Evolutionary conservation across 2,329 filamentous ascomycete genomes (phyloP), one percentile per base, ranked within the genome.

Genomic region (Onygenales sp.): DNA sequence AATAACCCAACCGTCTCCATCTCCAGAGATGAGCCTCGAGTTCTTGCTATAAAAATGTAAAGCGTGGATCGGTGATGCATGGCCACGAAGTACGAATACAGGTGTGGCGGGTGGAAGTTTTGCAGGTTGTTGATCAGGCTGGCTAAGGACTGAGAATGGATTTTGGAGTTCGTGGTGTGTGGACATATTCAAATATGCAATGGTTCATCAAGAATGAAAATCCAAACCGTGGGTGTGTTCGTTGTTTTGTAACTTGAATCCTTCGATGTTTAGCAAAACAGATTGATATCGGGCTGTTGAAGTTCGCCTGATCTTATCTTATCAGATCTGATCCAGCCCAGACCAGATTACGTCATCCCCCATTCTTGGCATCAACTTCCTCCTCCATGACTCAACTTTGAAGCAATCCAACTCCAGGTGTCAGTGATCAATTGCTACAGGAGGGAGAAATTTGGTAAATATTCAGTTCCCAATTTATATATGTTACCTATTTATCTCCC

Each of bases 1-100:
- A 6, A 95, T 80, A 36, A 95, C 77, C 78, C 86, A 96, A 55
- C 93, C 93, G 43, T 95, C 87, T 7, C 89, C 87, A 70, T 98
- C 93, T 38, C 87, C 92, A 0, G 89, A 93, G 10, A 89, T 75
- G 5, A 98, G 82, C 36, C 88, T 85, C 54, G 81, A 78, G 66
- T 96, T 95, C 42, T 74, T 69, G 51, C 81, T 78, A 60, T 89
- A 76, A 65, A 97, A 92, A 51, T 79, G 74, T 3, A 91, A 78
- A 17, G 83, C 81, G 66, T 96, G 90, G 47, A 96, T 84, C 59
- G 89, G 84, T 0, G 86, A 79, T 52, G 81, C 79, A 73, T 97
- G 93, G 51, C 93, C 93, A 58, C 93, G 87, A 39, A 98, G 80
- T 55, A 97, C 83, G 66, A 86, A 86, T 45, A 72, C 70, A 50